phyloP scores from a whole-genome alignment of 345 rosid genomes.

The Angophora floribunda region DNA sequence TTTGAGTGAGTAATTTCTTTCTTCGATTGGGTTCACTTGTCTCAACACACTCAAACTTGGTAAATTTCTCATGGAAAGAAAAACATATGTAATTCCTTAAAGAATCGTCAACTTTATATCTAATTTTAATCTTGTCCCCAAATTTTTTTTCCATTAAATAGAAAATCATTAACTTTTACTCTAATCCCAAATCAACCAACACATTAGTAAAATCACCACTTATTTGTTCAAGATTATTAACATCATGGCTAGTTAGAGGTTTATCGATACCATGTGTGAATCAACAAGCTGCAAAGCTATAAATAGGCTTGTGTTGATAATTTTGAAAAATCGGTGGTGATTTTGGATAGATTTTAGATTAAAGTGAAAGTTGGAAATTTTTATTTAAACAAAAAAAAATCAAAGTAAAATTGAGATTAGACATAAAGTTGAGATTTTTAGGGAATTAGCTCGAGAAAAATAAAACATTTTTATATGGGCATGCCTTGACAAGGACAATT shows the following conservation, averaged over 20 bases:
- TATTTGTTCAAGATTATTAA: neutral
- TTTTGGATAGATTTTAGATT: neutral
- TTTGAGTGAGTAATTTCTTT: neutral
- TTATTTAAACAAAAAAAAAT: neutral
- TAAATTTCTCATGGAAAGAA: neutral
- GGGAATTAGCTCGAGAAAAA: neutral
- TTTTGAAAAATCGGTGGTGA: neutral
- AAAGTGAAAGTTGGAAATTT: neutral
- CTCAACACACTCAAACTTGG: neutral
- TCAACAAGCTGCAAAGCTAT: neutral
- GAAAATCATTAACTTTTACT: neutral
- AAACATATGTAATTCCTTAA: neutral
- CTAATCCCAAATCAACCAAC: neutral
- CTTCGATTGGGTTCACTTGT: neutral
- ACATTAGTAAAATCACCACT: accelerated
- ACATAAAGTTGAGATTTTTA: neutral
- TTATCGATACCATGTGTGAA: accelerated
- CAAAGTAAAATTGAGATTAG: neutral
- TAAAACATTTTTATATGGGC: neutral
- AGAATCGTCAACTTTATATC: neutral
- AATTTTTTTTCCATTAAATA: neutral
- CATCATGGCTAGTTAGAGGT: neutral
- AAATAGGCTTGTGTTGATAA: neutral
- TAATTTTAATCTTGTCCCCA: accelerated
- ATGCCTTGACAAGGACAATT: accelerated